These are phyloP conservation scores for Aplosporella prunicola DNA, from an alignment of 2,329 filamentous ascomycete genomes.

Conservation along the genomic window DNA sequence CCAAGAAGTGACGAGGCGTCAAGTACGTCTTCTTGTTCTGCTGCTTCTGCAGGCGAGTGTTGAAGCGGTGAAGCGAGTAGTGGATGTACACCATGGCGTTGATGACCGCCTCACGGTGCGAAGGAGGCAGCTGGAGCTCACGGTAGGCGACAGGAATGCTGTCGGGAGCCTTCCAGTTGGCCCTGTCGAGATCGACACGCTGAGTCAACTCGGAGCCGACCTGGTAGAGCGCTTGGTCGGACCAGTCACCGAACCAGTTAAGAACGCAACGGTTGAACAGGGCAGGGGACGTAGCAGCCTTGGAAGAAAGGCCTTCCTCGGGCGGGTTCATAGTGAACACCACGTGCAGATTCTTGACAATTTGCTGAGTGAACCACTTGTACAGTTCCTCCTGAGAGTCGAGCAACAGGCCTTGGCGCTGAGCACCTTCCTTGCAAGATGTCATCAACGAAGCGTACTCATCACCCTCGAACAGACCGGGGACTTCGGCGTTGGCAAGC, in stretches of 20 bases:
- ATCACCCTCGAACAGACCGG: constrained; percentile 97
- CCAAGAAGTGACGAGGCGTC: constrained; percentile 91
- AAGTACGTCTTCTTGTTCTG: constrained; percentile 89
- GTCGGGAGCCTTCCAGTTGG: constrained; percentile 77
- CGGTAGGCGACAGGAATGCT: constrained; percentile 89
- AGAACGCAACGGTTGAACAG: constrained; percentile 99
- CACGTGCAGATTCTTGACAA: constrained; percentile 96
- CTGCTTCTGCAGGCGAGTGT: constrained; percentile 77
- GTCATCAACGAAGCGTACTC: constrained; percentile 99
- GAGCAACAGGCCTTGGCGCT: constrained; percentile 85
- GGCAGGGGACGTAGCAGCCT: constrained; percentile 93
- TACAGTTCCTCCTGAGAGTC: constrained; percentile 99
- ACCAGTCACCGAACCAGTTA: constrained; percentile 99
- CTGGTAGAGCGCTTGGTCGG: constrained; percentile 96
- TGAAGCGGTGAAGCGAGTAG: constrained; percentile 86
- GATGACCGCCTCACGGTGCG: constrained; percentile 83
- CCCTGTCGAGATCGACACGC: constrained; percentile 86
- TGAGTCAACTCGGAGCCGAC: constrained; percentile 92
- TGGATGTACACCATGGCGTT: constrained; percentile 99
- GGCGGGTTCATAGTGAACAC: constrained; percentile 99
- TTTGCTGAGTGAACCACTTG: constrained; percentile 99
- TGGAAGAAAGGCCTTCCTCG: constrained; percentile 86
- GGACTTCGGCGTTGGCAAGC: constrained; percentile 97
- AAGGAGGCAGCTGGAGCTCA: constrained; percentile 71
- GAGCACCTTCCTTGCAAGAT: constrained; percentile 94